Base-by-base conservation (phyloP, 208 protist species). In the Leishmania aethiopica region DNA sequence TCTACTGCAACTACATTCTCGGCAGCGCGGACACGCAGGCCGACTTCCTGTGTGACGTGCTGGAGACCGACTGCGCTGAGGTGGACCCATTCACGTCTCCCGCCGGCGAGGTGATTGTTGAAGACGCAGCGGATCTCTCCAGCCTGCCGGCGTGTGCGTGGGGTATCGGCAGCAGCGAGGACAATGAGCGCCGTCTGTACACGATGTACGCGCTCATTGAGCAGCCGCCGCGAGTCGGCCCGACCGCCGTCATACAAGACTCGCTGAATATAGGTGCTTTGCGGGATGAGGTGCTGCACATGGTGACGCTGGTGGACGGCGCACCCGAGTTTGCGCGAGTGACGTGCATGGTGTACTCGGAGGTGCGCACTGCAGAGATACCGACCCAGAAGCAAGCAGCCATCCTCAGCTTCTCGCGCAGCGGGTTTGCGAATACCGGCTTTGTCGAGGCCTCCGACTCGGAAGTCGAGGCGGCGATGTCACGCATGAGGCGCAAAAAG, bases 31-130 rank as follows among this genome's bases (percentile, higher is more conserved):
- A 93, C 47, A 84, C 83, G 64, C 87, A 91, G 82, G 88, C 88
- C n/a, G 91, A 94, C 53, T 79, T 97, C 28, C 78, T 95, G 84
- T 96, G 91, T 67, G 92, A 96, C 72, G 86, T 97, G 83, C 84
- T 97, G 3, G 89, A 90, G 80, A 92, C 87, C 28, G 90, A 95
- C 77, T 89, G 86, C 76, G 94, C 90, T 19, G 92, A 95, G 84
- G 84, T 94, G 49, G 90, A 91, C 53, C 91, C 89, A 28, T 94
- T 96, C 83, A 84, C 67, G 45, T 90, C 87, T 49, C 73, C 86
- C 13, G 59, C 55, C 6, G 92, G 94, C 3, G 91, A 94, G 73
- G 89, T 96, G 35, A 72, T 80, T 28, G 77, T 93, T 17, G 74
- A 71, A 35, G 79, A 85, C 72, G 60, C 73, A 35, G 55, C 28